Evolutionary conservation across 192 early-diverging fungal genomes (phyloP).

Genomic region (Allomyces arbusculus): DNA sequence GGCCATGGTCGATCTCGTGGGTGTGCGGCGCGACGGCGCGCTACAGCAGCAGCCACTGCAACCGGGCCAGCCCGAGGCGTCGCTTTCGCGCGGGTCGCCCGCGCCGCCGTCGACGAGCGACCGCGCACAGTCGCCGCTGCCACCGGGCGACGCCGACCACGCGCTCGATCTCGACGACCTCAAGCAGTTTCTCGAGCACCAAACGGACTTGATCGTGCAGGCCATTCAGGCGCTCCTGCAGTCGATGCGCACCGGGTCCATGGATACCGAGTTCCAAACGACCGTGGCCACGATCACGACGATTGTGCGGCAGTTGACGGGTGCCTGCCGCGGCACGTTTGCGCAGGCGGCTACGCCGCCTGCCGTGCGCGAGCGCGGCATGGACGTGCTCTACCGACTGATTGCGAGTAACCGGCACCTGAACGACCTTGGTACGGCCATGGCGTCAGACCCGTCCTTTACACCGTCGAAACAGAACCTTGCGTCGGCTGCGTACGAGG

Average conservation of each 20-base stretch:
- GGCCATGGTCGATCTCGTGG: constrained; percentile 53
- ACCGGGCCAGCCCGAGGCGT: too few species aligned
- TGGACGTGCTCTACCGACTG: constrained; percentile 37
- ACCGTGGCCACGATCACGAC: constrained; percentile 32
- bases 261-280: constrained; percentile 28
- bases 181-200: constrained; percentile 39
- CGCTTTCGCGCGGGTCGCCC: too few species aligned
- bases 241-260: constrained; percentile 28
- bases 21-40: constrained; percentile 12
- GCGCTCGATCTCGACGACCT: constrained; percentile 2
- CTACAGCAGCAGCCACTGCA: constrained; percentile 1
- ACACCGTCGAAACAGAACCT: constrained; percentile 63
- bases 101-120: too few species aligned
- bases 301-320: constrained; percentile 37
- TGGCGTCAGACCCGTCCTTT: constrained; percentile 26
- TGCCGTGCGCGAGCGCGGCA: constrained; percentile 20
- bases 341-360: constrained; percentile 10
- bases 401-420: constrained; percentile 24
- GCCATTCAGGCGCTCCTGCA: constrained; percentile 51
- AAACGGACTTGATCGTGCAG: constrained; percentile 58
- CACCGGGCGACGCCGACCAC: not conserved
- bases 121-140: too few species aligned
- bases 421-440: constrained; percentile 28
- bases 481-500: constrained; percentile 66
- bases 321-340: constrained; percentile 26